These are phyloP conservation scores for Wickerhamomyces strasburgensis DNA, from an alignment of 805 yeast genomes.

Conservation along the genomic window DNA sequence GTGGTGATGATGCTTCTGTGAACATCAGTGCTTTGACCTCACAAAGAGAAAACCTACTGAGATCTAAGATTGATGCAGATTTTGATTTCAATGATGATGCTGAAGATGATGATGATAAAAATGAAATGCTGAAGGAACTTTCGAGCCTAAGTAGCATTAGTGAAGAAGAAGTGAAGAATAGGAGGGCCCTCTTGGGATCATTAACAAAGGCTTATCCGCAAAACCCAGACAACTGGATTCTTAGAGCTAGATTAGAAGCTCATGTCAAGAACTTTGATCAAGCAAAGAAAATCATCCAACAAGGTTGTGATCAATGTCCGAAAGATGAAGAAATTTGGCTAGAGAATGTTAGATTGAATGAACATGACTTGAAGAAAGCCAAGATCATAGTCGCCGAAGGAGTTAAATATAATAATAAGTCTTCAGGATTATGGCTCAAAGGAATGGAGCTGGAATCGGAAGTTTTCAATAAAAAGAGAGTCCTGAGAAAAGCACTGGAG, in stretches of 20 bases:
- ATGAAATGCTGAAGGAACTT: conserved; percentile 38
- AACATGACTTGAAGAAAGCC: conserved; percentile 37
- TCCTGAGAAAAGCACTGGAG: conserved; percentile 70
- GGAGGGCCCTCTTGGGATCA: conserved; percentile 58
- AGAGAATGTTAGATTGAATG: conserved; percentile 64
- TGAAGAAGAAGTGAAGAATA: conserved; percentile 54
- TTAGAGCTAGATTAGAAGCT: conserved; percentile 76
- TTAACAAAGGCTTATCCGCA: conserved; percentile 68
- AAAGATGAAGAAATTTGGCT: conserved; percentile 75
- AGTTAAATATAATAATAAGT: conserved; percentile 47
- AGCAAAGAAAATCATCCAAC: conserved; percentile 60
- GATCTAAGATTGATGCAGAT: conserved; percentile 45
- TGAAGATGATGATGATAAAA: conserved; percentile 18
- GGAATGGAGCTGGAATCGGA: conserved; percentile 68
- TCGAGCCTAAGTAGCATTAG: conserved; percentile 7
- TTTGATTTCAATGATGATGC: conserved; percentile 13
- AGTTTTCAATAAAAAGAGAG: conserved; percentile 42
- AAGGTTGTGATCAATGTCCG: conserved; percentile 72
- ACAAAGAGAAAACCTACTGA: conserved; percentile 60
- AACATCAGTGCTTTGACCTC: conserved; percentile 49
- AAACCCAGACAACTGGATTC: conserved; percentile 79
- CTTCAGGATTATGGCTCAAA: conserved; percentile 66
- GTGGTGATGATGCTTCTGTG: conserved; percentile 30
- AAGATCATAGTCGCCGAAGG: conserved; percentile 64
- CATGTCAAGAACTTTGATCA: conserved; percentile 46